Evolutionary conservation across 805 yeast species (phyloP).

Genomic region (Kodamaea laetipori): DNA sequence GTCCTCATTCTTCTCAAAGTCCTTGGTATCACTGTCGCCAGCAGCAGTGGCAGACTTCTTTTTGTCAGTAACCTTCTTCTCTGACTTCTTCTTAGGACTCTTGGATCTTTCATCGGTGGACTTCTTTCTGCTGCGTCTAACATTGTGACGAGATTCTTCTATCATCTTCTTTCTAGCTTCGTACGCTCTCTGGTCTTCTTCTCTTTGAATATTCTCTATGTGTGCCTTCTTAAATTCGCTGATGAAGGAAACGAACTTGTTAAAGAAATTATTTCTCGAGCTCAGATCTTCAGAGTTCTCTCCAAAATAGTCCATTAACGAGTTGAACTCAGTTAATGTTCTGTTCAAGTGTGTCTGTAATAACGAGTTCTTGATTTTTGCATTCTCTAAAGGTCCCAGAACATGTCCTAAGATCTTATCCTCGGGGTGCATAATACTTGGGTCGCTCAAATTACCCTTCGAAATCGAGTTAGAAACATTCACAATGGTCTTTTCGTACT

Average conservation of each 20-base stretch:
- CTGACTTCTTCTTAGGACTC: constrained; percentile 10
- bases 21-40: constrained; percentile 2
- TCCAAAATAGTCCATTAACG: constrained; percentile 83
- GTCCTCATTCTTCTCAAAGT: constrained; percentile 18
- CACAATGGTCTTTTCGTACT: constrained; percentile 58
- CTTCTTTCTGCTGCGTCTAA: constrained; percentile 12
- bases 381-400: constrained; percentile 69
- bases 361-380: constrained; percentile 66
- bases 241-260: constrained; percentile 77
- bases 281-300: constrained; percentile 76
- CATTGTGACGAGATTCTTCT: constrained; percentile 26
- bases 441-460: constrained; percentile 83
- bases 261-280: constrained; percentile 70
- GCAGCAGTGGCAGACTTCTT: constrained; percentile 10
- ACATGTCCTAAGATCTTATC: constrained; percentile 70
- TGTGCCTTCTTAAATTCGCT: constrained; percentile 79
- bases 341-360: constrained; percentile 63
- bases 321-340: constrained; percentile 65
- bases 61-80: constrained; percentile 4
- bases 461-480: constrained; percentile 75
- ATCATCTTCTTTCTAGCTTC: constrained; percentile 38
- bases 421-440: constrained; percentile 75
- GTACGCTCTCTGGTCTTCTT: constrained; percentile 67
- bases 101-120: constrained; percentile 9
- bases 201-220: constrained; percentile 73